Conservation (phyloP, 2,329 filamentous ascomycete species). For the Lomentospora prolificans region DNA sequence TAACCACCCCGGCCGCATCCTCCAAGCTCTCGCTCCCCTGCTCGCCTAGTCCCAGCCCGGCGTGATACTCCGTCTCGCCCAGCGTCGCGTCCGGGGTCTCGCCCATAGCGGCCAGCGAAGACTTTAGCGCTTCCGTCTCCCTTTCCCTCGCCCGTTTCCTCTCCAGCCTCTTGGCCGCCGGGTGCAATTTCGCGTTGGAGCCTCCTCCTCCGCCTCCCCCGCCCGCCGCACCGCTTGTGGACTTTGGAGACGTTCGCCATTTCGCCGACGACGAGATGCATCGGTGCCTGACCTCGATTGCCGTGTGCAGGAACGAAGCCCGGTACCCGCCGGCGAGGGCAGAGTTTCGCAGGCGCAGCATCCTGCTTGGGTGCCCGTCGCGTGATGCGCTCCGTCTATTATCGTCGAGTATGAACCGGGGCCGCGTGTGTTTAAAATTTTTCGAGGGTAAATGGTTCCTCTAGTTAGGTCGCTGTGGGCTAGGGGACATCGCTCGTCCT, state of each 20-base stretch:
- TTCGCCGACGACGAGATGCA: background rate
- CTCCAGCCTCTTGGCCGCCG: background rate
- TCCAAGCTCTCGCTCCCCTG: slow-evolving; percentile 5
- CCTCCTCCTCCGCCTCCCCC: background rate
- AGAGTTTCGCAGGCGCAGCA: slow-evolving; percentile 6
- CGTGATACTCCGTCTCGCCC: background rate
- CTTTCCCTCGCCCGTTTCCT: background rate
- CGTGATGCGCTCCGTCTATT: background rate
- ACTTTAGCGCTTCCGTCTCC: background rate
- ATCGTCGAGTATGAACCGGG: no score
- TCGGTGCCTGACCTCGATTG: background rate
- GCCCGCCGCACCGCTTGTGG: no score
- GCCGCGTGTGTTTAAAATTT: no score
- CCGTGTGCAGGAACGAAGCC: background rate
- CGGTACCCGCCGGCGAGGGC: background rate
- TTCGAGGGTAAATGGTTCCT: no score
- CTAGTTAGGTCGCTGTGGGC: background rate
- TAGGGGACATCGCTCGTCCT: background rate
- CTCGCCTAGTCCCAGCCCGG: no score
- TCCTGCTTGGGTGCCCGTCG: background rate
- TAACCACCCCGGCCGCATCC: slow-evolving; percentile 10
- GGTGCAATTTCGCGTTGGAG: background rate
- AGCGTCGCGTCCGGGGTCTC: background rate
- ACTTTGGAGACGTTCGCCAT: no score
- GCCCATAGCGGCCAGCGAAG: background rate